Evolutionary conservation across 2,329 filamentous ascomycete genomes (phyloP), one percentile per base, ranked within the genome.

Genomic region (Phyllosticta capitalensis): DNA sequence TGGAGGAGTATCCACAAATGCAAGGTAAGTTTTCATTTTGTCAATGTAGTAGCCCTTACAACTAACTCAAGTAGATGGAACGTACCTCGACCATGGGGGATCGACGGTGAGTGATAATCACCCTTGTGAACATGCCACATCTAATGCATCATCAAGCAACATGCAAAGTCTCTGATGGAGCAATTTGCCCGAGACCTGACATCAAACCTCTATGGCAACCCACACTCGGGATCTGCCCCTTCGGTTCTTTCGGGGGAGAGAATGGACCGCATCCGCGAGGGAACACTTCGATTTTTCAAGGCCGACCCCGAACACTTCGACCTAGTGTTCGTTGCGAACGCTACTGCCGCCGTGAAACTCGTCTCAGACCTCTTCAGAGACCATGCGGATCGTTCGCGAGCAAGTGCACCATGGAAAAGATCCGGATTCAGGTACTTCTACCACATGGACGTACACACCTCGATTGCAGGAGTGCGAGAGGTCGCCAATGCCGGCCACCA

Each of bases 301-400:
- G 92, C 91, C 1, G 85, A 91, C 63, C 89, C 92, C 1, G 80
- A 84, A 9, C 79, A 89, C 1, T 97, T 94, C 66, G 92, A 96
- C 66, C 73, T 97, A 2, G 83, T 96, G 0, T 97, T 97, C 69
- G 90, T 95, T 21, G 85, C 90, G 45, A 97, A 97, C 72, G 89
- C 92, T 20, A 96, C 92, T 0, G 91, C 92, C 2, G 92, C 86
- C 7, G 87, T 96, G 67, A 97, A 96, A 73, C 75, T 96, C 9
- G 88, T 95, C 2, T 81, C 83, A 56, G 94, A 97, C 59, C 84
- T 85, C 4, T 81, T 96, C 67, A 79, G 88, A 59, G 83, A 86
- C 61, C 76, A 79, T 54, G 84, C 85, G 10, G 75, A 85, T 38
- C 55, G 28, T 5, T 21, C n/a, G 5, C 7, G 5, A 50, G 20